A percentile compares a stretch with the other conserved stretches of the same genome.
Evolutionary conservation across 2,329 filamentous ascomycete genomes (phyloP).

Genomic region (Monilinia fructicola): DNA sequence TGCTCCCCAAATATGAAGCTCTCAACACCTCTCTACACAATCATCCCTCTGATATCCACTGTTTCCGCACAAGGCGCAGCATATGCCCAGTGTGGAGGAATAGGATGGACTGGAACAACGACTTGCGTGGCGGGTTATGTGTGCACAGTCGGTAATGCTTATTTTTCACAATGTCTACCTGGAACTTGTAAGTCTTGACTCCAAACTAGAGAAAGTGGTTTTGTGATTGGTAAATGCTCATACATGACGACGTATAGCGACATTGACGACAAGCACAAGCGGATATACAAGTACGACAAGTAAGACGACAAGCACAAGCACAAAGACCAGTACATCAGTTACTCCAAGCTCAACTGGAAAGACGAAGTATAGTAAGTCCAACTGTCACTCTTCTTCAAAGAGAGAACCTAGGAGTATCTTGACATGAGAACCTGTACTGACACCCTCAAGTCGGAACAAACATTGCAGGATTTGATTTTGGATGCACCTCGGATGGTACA

Average conservation of each 20-base stretch:
- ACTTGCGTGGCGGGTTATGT: constrained; percentile 39
- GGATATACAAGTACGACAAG: constrained; percentile 1
- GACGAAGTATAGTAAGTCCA: constrained; percentile 31
- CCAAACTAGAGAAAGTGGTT: neutral
- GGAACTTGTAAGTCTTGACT: constrained; percentile 20
- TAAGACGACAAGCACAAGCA: neutral
- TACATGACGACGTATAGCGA: neutral
- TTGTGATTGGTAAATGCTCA: neutral
- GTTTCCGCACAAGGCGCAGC: constrained; percentile 22
- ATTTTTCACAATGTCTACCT: constrained; percentile 40
- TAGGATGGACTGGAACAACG: constrained; percentile 37
- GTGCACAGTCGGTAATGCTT: constrained; percentile 36
- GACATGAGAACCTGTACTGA: neutral
- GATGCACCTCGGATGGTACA: constrained; percentile 45
- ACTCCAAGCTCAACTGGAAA: constrained; percentile 22
- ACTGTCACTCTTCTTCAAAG: neutral
- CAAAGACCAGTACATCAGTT: constrained; percentile 1
- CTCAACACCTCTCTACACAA: neutral
- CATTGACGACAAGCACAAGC: constrained; percentile 9
- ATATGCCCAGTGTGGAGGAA: constrained; percentile 35
- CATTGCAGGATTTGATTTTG: constrained; percentile 48
- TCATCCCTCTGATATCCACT: neutral
- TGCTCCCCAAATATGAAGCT: constrained; percentile 16
- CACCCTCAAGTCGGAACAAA: constrained; percentile 33
- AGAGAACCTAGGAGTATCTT: neutral